phyloP scores from a whole-genome alignment of 495 filamentous ascomycete species.

The Apodospora peruviana region DNA sequence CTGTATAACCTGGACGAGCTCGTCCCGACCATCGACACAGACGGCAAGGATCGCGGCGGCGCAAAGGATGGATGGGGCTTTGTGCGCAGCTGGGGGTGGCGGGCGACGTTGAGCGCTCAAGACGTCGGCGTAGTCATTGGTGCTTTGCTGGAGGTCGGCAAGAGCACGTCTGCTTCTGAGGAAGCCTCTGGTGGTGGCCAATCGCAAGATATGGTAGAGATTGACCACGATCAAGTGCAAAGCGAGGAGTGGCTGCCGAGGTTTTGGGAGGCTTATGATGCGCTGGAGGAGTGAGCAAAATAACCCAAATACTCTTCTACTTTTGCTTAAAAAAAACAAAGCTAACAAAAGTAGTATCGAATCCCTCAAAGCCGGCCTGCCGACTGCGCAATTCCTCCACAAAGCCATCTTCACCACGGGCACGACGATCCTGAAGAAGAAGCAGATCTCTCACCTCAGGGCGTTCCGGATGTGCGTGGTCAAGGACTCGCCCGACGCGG shows the following conservation, averaged over 20 bases:
- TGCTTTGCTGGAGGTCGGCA: constrained; percentile 86
- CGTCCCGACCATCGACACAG: constrained; percentile 62
- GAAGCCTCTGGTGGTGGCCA: constrained; percentile 10
- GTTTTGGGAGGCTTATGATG: constrained; percentile 94
- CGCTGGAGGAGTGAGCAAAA: constrained; percentile 59
- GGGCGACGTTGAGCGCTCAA: constrained; percentile 83
- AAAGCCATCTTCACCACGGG: constrained; percentile 92
- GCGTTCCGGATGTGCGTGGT: constrained; percentile 94
- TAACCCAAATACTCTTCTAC: constrained; percentile 8
- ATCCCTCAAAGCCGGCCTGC: constrained; percentile 67
- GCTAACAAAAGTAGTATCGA: constrained; percentile 49
- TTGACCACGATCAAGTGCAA: constrained; percentile 43
- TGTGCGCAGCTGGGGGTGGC: constrained; percentile 96
- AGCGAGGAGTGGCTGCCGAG: constrained; percentile 65
- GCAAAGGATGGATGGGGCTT: constrained; percentile 91
- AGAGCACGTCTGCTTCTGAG: constrained; percentile 32
- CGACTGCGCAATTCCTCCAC: constrained; percentile 81
- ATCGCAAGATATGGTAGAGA: constrained; percentile 33
- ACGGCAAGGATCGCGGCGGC: constrained; percentile 50
- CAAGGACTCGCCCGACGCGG: constrained; percentile 86
- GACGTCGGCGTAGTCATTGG: constrained; percentile 88
- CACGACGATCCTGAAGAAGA: constrained; percentile 83
- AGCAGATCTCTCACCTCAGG: constrained; percentile 83
- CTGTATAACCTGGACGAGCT: constrained; percentile 89
- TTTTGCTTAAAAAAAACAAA: background rate